A percentile compares a stretch with the other conserved stretches of the same genome.
phyloP scores from a whole-genome alignment of 805 yeast species.

The Monosporozyma unispora region DNA sequence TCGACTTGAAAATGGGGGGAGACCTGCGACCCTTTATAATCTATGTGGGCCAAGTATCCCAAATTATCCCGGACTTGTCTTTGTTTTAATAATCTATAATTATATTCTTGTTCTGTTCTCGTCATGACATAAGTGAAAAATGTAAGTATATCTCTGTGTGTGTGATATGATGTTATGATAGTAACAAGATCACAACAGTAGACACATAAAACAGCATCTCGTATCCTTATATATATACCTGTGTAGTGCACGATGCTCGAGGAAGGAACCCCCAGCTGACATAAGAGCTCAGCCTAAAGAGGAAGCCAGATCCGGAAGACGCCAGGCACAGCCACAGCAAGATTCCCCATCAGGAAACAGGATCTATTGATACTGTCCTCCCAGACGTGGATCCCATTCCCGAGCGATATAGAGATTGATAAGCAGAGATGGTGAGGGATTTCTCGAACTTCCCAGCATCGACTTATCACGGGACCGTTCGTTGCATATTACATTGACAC shows the following conservation, averaged over 20 bases:
- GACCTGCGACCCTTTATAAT: constrained; percentile 25
- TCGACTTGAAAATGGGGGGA: constrained; percentile 17
- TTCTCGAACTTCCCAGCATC: not conserved
- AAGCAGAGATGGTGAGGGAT: not conserved
- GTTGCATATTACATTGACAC: not conserved
- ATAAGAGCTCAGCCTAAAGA: not conserved
- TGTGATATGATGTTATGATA: not conserved
- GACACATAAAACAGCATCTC: too few species aligned
- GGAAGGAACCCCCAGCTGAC: too few species aligned
- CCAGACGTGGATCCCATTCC: not conserved
- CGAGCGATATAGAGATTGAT: not conserved
- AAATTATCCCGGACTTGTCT: constrained; percentile 19
- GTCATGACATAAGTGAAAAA: not conserved
- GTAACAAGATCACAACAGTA: too few species aligned
- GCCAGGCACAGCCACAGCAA: not conserved
- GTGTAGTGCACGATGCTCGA: too few species aligned
- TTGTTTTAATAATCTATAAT: constrained; percentile 8
- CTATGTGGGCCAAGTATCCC: constrained; percentile 21
- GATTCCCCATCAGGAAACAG: not conserved
- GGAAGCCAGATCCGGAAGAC: too few species aligned
- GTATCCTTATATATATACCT: too few species aligned
- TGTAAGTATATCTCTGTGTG: not conserved
- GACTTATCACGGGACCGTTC: not conserved
- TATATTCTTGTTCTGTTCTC: not conserved
- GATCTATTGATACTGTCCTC: not conserved